phyloP scores from a whole-genome alignment of 768 basidiomycete species.

The Exsudoporus frostii region DNA sequence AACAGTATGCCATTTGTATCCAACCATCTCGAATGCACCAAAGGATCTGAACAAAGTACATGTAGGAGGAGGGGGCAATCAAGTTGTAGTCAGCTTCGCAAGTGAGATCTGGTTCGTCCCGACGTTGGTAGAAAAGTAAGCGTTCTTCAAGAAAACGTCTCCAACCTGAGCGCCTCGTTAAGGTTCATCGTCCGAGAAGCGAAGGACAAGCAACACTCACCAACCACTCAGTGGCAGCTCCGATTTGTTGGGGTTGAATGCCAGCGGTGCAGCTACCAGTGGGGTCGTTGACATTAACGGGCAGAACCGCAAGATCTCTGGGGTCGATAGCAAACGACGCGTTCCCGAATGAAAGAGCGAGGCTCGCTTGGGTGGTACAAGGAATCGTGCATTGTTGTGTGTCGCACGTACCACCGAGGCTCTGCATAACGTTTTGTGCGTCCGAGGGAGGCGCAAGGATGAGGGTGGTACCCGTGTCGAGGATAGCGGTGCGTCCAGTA shows the following conservation, averaged over 20 bases:
- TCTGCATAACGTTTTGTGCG: conserved; percentile 53
- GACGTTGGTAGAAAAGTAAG: conserved; percentile 65
- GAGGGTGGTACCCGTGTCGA: conserved; percentile 49
- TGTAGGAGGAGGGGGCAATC: background rate
- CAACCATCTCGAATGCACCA: background rate
- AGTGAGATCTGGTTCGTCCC: conserved; percentile 55
- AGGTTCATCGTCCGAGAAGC: background rate
- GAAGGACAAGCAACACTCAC: conserved; percentile 37
- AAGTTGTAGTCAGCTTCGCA: conserved; percentile 46
- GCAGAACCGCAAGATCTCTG: conserved; percentile 58
- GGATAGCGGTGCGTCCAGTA: conserved; percentile 65
- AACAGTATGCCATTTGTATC: conserved; percentile 1
- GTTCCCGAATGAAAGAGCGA: conserved; percentile 61
- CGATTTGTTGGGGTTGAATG: conserved; percentile 61
- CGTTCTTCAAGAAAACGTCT: conserved; percentile 77
- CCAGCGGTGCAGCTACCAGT: conserved; percentile 68
- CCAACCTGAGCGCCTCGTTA: conserved; percentile 40
- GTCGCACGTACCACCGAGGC: conserved; percentile 53
- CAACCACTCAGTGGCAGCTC: conserved; percentile 62
- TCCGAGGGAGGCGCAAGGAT: conserved; percentile 45
- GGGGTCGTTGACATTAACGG: conserved; percentile 48
- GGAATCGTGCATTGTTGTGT: conserved; percentile 58
- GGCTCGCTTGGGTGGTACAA: conserved; percentile 51
- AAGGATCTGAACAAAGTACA: background rate
- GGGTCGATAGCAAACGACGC: conserved; percentile 60